Evolutionary conservation across 768 basidiomycete genomes (phyloP), one percentile per base, ranked within the genome.

Genomic region (Russula ochroleuca): DNA sequence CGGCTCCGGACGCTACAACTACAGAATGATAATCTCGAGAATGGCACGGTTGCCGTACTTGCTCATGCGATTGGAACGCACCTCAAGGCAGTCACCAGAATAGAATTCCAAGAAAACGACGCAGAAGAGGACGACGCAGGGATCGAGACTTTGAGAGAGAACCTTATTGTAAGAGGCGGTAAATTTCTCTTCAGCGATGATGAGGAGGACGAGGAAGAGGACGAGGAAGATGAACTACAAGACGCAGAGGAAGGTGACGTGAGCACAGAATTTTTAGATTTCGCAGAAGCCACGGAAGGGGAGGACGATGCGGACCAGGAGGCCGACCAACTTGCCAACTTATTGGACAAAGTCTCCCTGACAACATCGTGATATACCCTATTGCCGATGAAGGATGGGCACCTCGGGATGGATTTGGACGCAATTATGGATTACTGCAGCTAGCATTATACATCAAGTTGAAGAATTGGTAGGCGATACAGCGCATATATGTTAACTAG

Each of bases 91-190:
- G 74, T 99, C 49, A 85, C 77, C 75, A 78, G 74, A 59, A 74
- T 98, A 57, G 96, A 98, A 73, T 70, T 98, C 63, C 94, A 96
- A 71, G 93, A 91, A 77, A 98, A 95, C 69, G 94, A 95, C 14
- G 80, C 84, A 62, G 89, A 92, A 50, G 92, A 90, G 58, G 86
- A 88, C 33, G 85, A 85, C 53, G 87, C 85, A 65, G 75, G 81
- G 67, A 68, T 90, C 19, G 80, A 82, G 61, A 77, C 80, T 53
- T 74, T 92, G 57, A 74, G 73, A 14, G 72, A 80, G 51, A 78
- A 81, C 59, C 74, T 92, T 71, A 85, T 81, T 72, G 79, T 79
- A 62, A 82, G 88, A 33, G 85, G 85, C 35, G 90, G 90, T 3
- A 87, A 82, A 67, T 72, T 91, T 6, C 75, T 86, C 8, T 78